Conservation (phyloP, 208 protist genomes). For the Lotmaria passim region DNA sequence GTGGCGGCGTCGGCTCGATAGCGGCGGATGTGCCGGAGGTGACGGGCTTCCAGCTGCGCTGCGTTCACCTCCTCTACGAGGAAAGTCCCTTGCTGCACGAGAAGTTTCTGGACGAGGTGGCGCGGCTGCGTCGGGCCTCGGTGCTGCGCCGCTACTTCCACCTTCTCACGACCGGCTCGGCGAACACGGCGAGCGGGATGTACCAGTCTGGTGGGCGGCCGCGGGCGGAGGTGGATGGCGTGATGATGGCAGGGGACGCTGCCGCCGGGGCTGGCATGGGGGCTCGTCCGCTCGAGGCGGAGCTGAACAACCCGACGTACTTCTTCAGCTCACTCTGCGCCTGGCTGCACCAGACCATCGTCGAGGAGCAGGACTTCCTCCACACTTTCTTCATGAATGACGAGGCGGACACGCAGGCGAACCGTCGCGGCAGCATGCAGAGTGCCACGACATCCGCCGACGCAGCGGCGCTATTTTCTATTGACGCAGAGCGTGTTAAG, state of each 20-base stretch:
- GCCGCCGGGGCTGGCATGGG: conserved; percentile 28
- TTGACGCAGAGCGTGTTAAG: conserved; percentile 10
- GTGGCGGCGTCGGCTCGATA: conserved; percentile 26
- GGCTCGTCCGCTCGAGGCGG: conserved; percentile 74
- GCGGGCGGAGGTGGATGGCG: conserved; percentile 2
- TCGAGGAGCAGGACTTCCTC: conserved; percentile 82
- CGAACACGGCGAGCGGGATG: conserved; percentile 60
- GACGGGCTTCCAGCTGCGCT: conserved; percentile 71
- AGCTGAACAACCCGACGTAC: conserved; percentile 77
- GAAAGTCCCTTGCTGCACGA: conserved; percentile 66
- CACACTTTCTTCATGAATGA: conserved; percentile 45
- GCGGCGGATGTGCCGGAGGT: conserved; percentile 71
- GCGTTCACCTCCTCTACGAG: conserved; percentile 62
- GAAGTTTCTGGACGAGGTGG: conserved; percentile 74
- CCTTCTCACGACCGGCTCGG: conserved; percentile 78
- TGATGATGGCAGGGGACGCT: not conserved
- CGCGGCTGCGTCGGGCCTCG: conserved; percentile 62
- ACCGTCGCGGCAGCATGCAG: not conserved
- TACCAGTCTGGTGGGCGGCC: conserved; percentile 35
- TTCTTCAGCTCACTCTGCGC: conserved; percentile 88
- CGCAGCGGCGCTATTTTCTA: not conserved
- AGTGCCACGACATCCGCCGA: not conserved
- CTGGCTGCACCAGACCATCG: conserved; percentile 86
- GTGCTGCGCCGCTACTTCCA: conserved; percentile 88
- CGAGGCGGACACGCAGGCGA: conserved; percentile 2